Base-by-base conservation (phyloP, 129 eudicot species). In the Centella asiatica region DNA sequence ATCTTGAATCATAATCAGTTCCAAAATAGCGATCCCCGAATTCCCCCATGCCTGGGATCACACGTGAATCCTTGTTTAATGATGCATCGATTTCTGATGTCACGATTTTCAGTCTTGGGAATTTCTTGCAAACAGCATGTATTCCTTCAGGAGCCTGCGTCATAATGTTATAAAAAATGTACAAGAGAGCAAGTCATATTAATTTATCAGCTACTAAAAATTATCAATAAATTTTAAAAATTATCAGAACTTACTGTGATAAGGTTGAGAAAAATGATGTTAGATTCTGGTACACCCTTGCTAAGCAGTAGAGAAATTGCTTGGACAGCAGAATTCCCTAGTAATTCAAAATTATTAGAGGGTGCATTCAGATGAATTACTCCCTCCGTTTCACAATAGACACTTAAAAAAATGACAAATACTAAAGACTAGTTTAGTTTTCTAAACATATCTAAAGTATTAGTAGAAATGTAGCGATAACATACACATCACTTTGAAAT, bases 11-110 rank as follows among this genome's bases (percentile, higher is more conserved):
- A 23, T 49, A 66, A 48, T 75, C 82, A 19, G 97, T 86, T 29
- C 97, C 95, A 53, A 90, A 90, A 57, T 90, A 90, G 32, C 97
- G 87, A 61, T 90, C 97, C 39, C 94, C 97, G 42, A 90, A 90
- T 74, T 90, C 87, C 20, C 97, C 97, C 95, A 90, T 86, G 47
- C 97, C 97, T 22, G 97, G 97, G 56, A 90, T 79, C 33, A 90
- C 95, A 3, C 60, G 78, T 48, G 77, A 60, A 44, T 83, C 83
- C 76, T 76, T 66, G 67, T 81, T 81, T 17, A 90, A 66, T 33
- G 79, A 65, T 9, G 52, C 54, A 60, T 90, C 95, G 3, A 90
- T 90, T 83, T 90, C 97, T 4, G 97, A 86, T 39, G 95, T 90
- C 51, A 90, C 95, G 19, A 90, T 83, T 60, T 90, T 90, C 24